A percentile compares a stretch with the other conserved stretches of the same genome.
Conservation (phyloP, 257 asterid species). For the Eustoma russellianum region DNA sequence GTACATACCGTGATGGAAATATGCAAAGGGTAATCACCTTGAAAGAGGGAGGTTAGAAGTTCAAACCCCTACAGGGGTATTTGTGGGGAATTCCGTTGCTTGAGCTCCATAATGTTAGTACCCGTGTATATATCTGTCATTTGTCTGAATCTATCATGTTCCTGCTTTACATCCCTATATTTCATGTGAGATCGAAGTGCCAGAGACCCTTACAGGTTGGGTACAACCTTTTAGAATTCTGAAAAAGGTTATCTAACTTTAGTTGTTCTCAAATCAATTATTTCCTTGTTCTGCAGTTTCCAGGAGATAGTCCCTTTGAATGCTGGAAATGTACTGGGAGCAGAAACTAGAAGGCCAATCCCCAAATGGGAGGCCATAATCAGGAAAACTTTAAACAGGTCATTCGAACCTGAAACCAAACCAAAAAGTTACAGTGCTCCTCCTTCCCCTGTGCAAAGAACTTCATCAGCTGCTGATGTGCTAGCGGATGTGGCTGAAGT, state of each 20-base stretch:
- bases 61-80: no score
- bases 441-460: constrained; percentile 69
- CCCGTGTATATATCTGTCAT: no score
- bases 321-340: constrained; percentile 89
- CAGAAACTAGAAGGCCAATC: constrained; percentile 70
- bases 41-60: no score
- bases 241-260: neutral
- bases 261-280: neutral
- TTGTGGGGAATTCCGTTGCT: no score
- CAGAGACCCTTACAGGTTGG: no score
- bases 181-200: no score
- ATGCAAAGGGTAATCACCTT: no score
- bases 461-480: constrained; percentile 67
- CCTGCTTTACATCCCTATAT: no score
- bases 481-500: constrained; percentile 43
- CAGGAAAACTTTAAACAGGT: constrained; percentile 58
- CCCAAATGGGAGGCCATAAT: constrained; percentile 78
- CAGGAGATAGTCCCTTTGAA: constrained; percentile 92
- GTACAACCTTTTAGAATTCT: no score
- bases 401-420: constrained; percentile 36
- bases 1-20: no score
- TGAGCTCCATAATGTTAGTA: no score
- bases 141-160: no score
- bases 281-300: constrained; percentile 36
- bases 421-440: constrained; percentile 87